These are phyloP conservation scores for Buxus sempervirens DNA, from an alignment of 164 flowering plant genomes.

Conservation along the genomic window DNA sequence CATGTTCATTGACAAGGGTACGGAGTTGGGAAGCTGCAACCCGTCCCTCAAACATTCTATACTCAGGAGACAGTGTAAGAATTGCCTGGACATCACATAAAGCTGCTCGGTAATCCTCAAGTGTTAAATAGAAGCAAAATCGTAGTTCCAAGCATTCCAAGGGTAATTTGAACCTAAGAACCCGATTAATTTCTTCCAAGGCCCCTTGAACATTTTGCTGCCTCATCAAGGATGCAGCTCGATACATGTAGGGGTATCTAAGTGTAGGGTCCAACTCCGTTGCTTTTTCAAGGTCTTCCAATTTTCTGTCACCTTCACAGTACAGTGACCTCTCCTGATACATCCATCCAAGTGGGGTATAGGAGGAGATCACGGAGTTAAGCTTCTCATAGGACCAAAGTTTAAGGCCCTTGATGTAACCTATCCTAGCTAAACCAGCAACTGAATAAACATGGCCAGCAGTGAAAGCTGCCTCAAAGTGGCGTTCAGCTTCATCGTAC, in stretches of 20 bases:
- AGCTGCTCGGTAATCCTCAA: constrained; percentile 78
- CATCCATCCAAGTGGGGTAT: constrained; percentile 89
- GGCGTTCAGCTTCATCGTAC: constrained; percentile 69
- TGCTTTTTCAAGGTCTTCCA: constrained; percentile 81
- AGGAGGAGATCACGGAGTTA: constrained; percentile 64
- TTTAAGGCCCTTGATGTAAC: constrained; percentile 47
- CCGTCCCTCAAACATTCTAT: constrained; percentile 85
- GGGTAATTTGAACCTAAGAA: constrained; percentile 89
- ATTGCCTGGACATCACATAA: constrained; percentile 90
- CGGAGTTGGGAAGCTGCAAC: constrained; percentile 86
- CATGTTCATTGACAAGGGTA: constrained; percentile 88
- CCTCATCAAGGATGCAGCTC: constrained; percentile 84
- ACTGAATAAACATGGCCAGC: constrained; percentile 83
- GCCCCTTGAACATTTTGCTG: constrained; percentile 73
- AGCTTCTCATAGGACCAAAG: constrained; percentile 62
- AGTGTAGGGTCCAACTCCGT: constrained; percentile 92
- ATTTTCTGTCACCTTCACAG: constrained; percentile 67
- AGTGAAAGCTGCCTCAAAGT: constrained; percentile 63
- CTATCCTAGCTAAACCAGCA: constrained; percentile 75
- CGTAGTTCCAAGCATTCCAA: constrained; percentile 92
- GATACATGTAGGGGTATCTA: constrained; percentile 93
- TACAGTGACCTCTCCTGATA: constrained; percentile 88
- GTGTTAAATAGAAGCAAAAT: constrained; percentile 77
- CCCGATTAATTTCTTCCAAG: constrained; percentile 71
- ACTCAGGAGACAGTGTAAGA: constrained; percentile 82